Evolutionary conservation across 2,329 filamentous ascomycete genomes (phyloP), one percentile per base, ranked within the genome.

Genomic region (Huntiella moniliformis): DNA sequence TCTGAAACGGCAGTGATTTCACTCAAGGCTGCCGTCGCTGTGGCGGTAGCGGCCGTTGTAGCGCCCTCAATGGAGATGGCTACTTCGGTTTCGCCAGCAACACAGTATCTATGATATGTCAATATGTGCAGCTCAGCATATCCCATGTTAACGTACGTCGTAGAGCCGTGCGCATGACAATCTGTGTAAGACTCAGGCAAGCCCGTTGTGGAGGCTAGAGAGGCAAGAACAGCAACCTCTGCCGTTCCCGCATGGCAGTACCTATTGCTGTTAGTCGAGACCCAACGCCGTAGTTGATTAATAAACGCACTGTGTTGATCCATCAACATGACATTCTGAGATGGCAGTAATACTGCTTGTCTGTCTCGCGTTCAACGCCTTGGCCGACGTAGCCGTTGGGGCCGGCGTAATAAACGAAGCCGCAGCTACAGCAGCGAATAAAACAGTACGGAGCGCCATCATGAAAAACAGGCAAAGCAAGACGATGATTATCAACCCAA

Each of bases 101-200:
- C 57, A 50, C 68, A 71, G 51, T 38, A 47, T 12, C 45, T 47
- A 38, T 4, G 18, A 15, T 5, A 6, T 3, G 16, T 18, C 13
- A 39, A 15, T 12, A 12, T 42, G 8, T 18, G n/a, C n/a, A 10
- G 4, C n/a, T 18, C 8, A 17, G 6, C 10, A 34, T 57, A 66
- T 1, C 15, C 10, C 4, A 38, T 17, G 68, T 53, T 22, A 13
- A 48, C 45, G 4, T 62, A 80, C 74, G 66, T 67, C 40, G 75
- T 66, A 2, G 58, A 54, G 12, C 63, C 76, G 58, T 83, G 77
- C 1, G 60, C 54, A 56, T 83, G 78, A 55, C 80, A 83, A 45
- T 61, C 73, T 0, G 76, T 81, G 54, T 75, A 82, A 44, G 70
- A 61, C 0, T 74, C 62, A 1, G 78, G 74, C 12, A 74, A 58